A percentile compares a stretch with the other conserved stretches of the same genome.
Evolutionary conservation across 2,329 filamentous ascomycete species (phyloP).

Genomic region (Claviceps sp.): DNA sequence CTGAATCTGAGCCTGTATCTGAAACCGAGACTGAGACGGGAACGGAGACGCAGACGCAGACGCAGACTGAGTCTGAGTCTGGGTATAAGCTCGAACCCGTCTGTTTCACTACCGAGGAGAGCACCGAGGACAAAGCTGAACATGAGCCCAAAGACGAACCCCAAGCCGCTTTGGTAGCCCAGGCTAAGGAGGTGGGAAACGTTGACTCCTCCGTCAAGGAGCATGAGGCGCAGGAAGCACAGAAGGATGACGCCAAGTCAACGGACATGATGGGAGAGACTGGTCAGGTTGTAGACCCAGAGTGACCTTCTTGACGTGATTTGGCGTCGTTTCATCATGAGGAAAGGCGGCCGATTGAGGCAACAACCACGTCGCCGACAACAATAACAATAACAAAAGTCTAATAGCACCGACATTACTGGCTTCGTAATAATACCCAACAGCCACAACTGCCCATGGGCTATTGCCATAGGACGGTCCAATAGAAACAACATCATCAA

Average conservation of each 20-base stretch:
- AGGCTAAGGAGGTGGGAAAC: neutral
- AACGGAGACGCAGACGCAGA: neutral
- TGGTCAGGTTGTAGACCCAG: conserved; percentile 4
- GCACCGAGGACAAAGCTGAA: neutral
- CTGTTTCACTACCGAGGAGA: neutral
- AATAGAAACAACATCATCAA: too few relatives aligned
- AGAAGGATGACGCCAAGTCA: neutral
- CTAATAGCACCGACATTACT: too few relatives aligned
- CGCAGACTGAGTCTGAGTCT: neutral
- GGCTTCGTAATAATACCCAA: too few relatives aligned
- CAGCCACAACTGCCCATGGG: too few relatives aligned
- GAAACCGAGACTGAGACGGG: neutral
- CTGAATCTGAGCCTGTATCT: neutral
- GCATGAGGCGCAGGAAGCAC: neutral
- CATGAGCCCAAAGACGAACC: conserved; percentile 1
- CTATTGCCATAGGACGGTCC: too few relatives aligned
- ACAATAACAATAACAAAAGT: too few relatives aligned
- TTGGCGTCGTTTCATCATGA: neutral
- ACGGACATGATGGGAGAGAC: conserved; percentile 4
- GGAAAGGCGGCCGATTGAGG: neutral
- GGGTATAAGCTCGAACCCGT: neutral
- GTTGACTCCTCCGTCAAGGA: neutral
- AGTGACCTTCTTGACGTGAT: neutral
- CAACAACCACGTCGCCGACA: neutral
- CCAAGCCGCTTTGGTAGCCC: neutral